Percentiles rank a stretch among this genome's conserved stretches.
Conservation (phyloP, 352 stramenopile genomes). For the Albugo laibachii region DNA sequence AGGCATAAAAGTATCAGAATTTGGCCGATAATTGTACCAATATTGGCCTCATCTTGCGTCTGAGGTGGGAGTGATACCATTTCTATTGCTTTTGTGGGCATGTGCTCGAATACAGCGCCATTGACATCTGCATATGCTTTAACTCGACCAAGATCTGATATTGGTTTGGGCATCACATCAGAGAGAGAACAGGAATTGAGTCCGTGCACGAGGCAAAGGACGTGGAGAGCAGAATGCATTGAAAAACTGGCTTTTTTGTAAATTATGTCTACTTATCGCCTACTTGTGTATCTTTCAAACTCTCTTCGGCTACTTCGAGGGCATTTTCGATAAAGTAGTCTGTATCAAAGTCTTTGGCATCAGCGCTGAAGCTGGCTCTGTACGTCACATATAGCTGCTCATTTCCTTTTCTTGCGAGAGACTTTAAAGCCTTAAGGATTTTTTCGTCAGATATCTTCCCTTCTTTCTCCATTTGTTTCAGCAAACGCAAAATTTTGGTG, state of each 20-base stretch:
- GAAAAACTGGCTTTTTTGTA: constrained; percentile 8
- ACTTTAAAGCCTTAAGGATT: constrained; percentile 63
- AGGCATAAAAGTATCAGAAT: constrained; percentile 31
- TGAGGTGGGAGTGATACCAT: constrained; percentile 2
- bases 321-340: constrained; percentile 73
- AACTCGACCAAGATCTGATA: no score
- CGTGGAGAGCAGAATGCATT: neutral
- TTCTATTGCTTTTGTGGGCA: neutral
- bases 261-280: neutral
- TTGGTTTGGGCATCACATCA: no score
- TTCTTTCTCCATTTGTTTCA: constrained; percentile 69
- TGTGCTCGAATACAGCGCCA: no score
- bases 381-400: constrained; percentile 55
- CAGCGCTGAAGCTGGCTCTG: constrained; percentile 49
- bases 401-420: constrained; percentile 67
- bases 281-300: constrained; percentile 8
- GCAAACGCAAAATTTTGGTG: constrained; percentile 46
- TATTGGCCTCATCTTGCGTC: neutral
- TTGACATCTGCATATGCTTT: no score
- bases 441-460: constrained; percentile 41
- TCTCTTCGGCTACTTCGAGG: constrained; percentile 52
- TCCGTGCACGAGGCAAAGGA: no score
- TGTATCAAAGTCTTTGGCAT: constrained; percentile 38
- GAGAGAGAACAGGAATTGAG: no score
- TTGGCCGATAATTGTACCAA: constrained; percentile 7